Evolutionary conservation across 305 asterid species (phyloP).

Genomic region (Fraxinus dipetala): DNA sequence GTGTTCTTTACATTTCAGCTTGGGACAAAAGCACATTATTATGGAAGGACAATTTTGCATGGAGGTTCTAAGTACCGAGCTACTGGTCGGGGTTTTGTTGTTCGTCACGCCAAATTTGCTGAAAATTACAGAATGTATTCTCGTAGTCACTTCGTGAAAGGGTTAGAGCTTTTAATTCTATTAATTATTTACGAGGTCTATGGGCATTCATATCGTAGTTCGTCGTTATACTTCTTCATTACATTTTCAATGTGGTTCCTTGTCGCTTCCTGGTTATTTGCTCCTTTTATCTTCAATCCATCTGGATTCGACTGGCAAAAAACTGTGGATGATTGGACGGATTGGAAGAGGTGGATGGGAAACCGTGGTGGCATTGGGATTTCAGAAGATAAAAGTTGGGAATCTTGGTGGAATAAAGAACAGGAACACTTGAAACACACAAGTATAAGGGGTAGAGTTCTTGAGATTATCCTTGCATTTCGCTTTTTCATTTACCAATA

Average conservation of each 20-base stretch:
- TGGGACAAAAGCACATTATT: constrained; percentile 91
- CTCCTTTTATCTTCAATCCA: constrained; percentile 95
- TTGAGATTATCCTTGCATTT: constrained; percentile 69
- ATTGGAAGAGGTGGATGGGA: constrained; percentile 99
- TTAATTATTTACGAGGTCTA: constrained; percentile 73
- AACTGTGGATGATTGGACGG: constrained; percentile 96
- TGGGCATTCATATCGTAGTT: constrained; percentile 62
- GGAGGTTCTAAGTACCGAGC: constrained; percentile 96
- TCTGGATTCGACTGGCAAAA: constrained; percentile 98
- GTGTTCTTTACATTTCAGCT: constrained; percentile 97
- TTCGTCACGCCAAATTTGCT: constrained; percentile 84
- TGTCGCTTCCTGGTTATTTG: constrained; percentile 92
- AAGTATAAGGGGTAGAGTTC: constrained; percentile 63
- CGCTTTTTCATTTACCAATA: constrained; percentile 90
- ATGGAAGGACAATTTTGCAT: constrained; percentile 79
- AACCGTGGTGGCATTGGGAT: constrained; percentile 98
- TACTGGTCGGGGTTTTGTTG: constrained; percentile 96
- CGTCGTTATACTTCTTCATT: constrained; percentile 68
- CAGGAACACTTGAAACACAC: constrained; percentile 86
- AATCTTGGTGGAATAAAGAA: constrained; percentile 97
- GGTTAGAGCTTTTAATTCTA: constrained; percentile 77
- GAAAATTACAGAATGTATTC: constrained; percentile 92
- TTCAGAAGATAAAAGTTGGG: constrained; percentile 93
- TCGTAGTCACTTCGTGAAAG: constrained; percentile 95
- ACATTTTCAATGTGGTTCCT: constrained; percentile 98